These are phyloP conservation scores for Blastocystis sp. DNA, from an alignment of 352 stramenopile genomes.

Conservation along the genomic window DNA sequence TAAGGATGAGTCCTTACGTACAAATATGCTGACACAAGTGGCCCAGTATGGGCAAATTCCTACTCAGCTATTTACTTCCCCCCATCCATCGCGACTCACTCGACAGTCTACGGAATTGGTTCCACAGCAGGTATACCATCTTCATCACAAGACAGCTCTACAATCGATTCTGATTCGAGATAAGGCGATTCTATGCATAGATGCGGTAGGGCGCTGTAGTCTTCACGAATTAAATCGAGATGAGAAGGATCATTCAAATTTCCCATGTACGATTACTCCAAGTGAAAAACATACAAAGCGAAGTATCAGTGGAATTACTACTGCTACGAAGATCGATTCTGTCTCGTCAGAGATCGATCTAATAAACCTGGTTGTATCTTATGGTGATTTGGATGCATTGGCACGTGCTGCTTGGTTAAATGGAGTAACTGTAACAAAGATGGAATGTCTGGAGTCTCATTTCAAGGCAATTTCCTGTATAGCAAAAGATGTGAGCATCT, in stretches of 20 bases:
- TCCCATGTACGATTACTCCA: background rate
- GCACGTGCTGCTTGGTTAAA: background rate
- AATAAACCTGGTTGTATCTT: background rate
- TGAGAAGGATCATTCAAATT: background rate
- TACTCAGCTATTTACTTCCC: slow-evolving; percentile 80
- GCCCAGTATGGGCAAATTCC: slow-evolving; percentile 94
- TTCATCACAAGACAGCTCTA: background rate
- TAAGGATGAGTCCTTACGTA: slow-evolving; percentile 68
- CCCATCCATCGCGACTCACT: slow-evolving; percentile 70
- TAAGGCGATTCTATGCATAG: background rate
- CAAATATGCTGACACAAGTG: slow-evolving; percentile 87
- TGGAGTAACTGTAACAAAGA: background rate
- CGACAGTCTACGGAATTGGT: background rate
- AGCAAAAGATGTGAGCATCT: background rate
- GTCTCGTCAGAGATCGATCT: background rate
- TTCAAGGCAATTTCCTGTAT: background rate
- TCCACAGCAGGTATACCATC: background rate
- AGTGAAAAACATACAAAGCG: background rate
- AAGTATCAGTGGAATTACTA: background rate
- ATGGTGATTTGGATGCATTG: background rate
- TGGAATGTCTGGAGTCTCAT: background rate
- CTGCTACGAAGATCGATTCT: background rate
- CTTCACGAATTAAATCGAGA: background rate
- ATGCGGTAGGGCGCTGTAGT: background rate
- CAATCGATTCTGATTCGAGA: background rate